Base-by-base conservation (phyloP, 2,329 filamentous ascomycete genomes). In the Xylaria sp. region DNA sequence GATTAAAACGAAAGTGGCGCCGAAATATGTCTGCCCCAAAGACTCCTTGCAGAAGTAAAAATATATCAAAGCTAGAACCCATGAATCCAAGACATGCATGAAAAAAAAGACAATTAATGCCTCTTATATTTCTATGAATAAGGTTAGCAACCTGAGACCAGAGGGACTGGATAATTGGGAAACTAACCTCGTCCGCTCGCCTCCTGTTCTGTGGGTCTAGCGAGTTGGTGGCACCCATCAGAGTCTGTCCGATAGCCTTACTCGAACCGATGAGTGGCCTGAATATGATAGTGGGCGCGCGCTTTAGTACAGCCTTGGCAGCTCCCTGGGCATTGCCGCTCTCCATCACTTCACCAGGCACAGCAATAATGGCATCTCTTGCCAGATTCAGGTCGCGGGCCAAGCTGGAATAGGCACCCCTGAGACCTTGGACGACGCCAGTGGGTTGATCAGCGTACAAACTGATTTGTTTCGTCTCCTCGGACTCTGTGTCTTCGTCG, bases 361-460 rank as follows among this genome's bases (percentile, higher is more conserved):
- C 93, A 1, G 95, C 96, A 75, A 99, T 95, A 66, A 99, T 93
- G 10, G 95, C 96, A 81, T 99, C 94, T 65, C 91, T 86, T 0
- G 96, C 93, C 53, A 94, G 85, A 47, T 95, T 86, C n/a, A 99
- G 84, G 79, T 99, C 97, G 40, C 94, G 89, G 69, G 94, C 90
- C 32, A 99, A 85, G 62, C 94, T 93, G 32, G 90, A 85, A 75
- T 94, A 95, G 3, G 94, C 96, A 13, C 92, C 92, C 2, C 92
- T 87, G 18, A 99, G 84, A 3, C 96, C 96, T 74, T 97, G 93
- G 3, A 95, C 86, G 2, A 99, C 92, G 1, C 93, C 93, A 1
- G 96, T 88, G 0, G 97, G 97, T 77, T 98, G 96, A 74, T 98
- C 93, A 0, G 97, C 96, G 77, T 99, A 99, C 1, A 95, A 87